phyloP scores from a whole-genome alignment of 768 basidiomycete species.

The Rhizopogon vinicolor region DNA sequence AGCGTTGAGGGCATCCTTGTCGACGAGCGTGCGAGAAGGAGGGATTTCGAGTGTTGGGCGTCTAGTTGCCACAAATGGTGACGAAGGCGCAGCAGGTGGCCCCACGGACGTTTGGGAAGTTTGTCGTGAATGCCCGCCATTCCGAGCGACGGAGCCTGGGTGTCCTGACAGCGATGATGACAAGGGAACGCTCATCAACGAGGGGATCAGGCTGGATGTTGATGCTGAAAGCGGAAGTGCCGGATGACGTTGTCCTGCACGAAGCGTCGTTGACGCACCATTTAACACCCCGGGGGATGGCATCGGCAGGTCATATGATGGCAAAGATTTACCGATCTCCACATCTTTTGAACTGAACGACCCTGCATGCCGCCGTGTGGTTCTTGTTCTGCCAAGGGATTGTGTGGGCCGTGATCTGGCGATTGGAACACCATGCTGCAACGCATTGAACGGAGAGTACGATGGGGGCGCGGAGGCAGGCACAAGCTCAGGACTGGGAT shows the following conservation, averaged over 20 bases:
- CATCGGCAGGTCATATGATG: constrained; percentile 49
- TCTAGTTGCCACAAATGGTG: constrained; percentile 18
- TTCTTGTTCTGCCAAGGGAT: constrained; percentile 41
- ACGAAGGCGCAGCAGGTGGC: constrained; percentile 33
- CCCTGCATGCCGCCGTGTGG: constrained; percentile 81
- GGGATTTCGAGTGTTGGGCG: constrained; percentile 43
- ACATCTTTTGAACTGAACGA: constrained; percentile 94
- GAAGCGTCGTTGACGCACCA: constrained; percentile 29
- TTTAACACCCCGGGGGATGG: constrained; percentile 23
- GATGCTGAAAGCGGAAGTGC: constrained; percentile 32
- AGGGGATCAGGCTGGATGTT: constrained; percentile 12
- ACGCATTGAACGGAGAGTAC: constrained; percentile 17
- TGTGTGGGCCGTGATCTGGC: constrained; percentile 23
- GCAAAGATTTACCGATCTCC: constrained; percentile 76
- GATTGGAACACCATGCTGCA: constrained; percentile 21
- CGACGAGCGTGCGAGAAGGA: constrained; percentile 60
- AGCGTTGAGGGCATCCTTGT: constrained; percentile 74
- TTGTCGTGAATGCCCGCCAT: constrained; percentile 35
- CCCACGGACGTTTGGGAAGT: constrained; percentile 39
- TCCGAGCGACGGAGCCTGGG: constrained; percentile 6
- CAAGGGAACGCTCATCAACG: constrained; percentile 3
- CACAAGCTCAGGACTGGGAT: constrained; percentile 21
- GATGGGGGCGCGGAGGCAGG: constrained; percentile 24
- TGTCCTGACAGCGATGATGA: constrained; percentile 12
- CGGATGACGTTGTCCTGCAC: constrained; percentile 47